phyloP scores from a whole-genome alignment of 768 basidiomycete genomes.

The Scleroderma citrinum region DNA sequence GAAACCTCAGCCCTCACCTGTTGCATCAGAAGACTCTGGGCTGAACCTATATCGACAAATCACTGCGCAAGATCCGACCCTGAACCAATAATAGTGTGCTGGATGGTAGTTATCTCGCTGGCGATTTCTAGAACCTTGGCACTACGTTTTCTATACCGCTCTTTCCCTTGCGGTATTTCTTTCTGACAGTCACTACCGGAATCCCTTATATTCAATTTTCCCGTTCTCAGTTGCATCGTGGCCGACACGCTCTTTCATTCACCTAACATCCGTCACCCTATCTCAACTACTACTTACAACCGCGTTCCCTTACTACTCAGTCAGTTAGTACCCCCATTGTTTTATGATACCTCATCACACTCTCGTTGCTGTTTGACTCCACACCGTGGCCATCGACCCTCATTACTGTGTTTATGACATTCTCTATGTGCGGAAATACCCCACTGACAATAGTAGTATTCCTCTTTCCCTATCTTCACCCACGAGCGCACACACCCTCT shows the following conservation, averaged over 20 bases:
- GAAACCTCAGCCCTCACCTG: conserved; percentile 54
- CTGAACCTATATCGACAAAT: conserved; percentile 81
- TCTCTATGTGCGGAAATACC: conserved; percentile 32
- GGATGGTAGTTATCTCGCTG: conserved; percentile 4
- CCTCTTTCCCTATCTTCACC: conserved; percentile 1
- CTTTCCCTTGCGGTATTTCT: conserved; percentile 13
- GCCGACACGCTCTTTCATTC: conserved; percentile 26
- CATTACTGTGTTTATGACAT: conserved; percentile 26
- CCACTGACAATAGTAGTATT: conserved; percentile 19
- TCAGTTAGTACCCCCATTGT: conserved; percentile 21
- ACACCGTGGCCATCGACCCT: not conserved
- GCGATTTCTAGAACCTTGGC: conserved; percentile 14
- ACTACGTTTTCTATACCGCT: conserved; percentile 17
- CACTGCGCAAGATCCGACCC: conserved; percentile 66
- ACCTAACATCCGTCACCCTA: conserved; percentile 3
- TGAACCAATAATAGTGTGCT: conserved; percentile 35
- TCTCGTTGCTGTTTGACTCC: conserved; percentile 19
- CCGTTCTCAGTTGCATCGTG: conserved; percentile 19
- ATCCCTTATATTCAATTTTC: conserved; percentile 14
- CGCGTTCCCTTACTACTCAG: conserved; percentile 10
- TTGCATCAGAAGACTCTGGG: conserved; percentile 68
- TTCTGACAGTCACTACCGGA: conserved; percentile 18
- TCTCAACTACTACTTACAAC: conserved; percentile 12
- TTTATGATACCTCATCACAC: conserved; percentile 31
- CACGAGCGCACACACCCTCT: conserved; percentile 9